Evolutionary conservation across 768 basidiomycete genomes (phyloP), one percentile per base, ranked within the genome.

Genomic region (Leccinum sublutescens): DNA sequence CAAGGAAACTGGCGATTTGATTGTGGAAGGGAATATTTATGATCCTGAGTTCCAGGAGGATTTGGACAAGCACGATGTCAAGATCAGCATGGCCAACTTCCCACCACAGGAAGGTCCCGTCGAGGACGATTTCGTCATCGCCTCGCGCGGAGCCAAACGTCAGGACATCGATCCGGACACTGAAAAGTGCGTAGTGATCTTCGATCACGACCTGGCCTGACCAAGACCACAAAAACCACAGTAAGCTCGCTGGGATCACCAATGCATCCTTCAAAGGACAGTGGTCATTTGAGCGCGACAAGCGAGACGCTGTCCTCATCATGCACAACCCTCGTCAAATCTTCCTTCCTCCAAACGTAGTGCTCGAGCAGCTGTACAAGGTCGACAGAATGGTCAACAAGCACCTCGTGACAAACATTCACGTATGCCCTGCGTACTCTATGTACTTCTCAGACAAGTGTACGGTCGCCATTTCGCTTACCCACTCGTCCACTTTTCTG

Each of bases 21-120:
- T 66, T 5, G 65, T 68, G 17, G 71, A 76, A 27, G 75, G 75
- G 4, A 77, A 74, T 34, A 64, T 76, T 53, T 76, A 76, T 19
- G 73, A 75, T 14, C 49, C 63, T 0, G 51, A 57, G 0, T 67
- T 62, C 14, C 70, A 68, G 21, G 27, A 45, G 2, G 61, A 62
- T 4, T 25, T 76, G 9, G 54, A 64, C 48, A 60, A 50, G 11
- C 52, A 62, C 17, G 34, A 27, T n/a, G 50, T 51, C 21, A 56
- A 52, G 4, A 48, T 71, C 52, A 58, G 36, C 9, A 40, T 73
- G 40, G 57, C 58, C 17, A 52, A 67, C 23, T 51, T 61, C 52
- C 66, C 25, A 2, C 71, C 72, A 7, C 25, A 56, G 29, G 56
- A 60, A 15, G 62, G 62, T 3, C 56, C 58, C 4, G 51, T 60